phyloP scores from a whole-genome alignment of 306 rosid species.

The Vachellia collinsii region DNA sequence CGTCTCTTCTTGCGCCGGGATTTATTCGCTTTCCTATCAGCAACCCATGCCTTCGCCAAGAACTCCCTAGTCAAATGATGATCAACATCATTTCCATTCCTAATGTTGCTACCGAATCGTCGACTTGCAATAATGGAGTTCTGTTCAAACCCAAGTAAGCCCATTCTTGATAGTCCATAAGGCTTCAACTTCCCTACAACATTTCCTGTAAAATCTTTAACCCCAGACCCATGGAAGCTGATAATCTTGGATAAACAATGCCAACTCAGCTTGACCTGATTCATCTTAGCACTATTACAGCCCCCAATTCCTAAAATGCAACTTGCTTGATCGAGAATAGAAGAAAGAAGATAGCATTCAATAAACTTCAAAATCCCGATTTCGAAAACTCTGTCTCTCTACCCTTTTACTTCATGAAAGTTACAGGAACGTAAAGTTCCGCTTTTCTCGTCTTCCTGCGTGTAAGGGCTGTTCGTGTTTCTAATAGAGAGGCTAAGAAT shows the following conservation, averaged over 20 bases:
- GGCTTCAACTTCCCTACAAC: slow-evolving; percentile 12
- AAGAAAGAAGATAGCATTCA: not conserved
- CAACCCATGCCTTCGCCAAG: slow-evolving; percentile 63
- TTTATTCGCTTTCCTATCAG: slow-evolving; percentile 48
- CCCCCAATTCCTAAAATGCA: not conserved
- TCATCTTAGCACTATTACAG: slow-evolving; percentile 15
- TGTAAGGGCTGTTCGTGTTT: too few species aligned
- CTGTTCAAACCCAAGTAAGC: not conserved
- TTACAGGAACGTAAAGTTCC: not conserved
- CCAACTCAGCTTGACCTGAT: slow-evolving; percentile 36
- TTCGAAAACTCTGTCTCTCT: not conserved
- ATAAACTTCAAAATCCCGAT: not conserved
- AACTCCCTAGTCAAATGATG: slow-evolving; percentile 59
- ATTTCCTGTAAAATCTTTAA: slow-evolving; percentile 31
- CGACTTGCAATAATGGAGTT: slow-evolving; percentile 33
- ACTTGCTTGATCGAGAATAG: not conserved
- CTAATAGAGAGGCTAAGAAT: too few species aligned
- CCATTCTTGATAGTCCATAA: not conserved
- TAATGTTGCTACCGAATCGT: slow-evolving; percentile 45
- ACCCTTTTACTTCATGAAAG: not conserved
- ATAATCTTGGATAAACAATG: slow-evolving; percentile 28
- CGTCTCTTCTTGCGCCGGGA: slow-evolving; percentile 34
- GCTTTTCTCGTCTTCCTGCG: too few species aligned
- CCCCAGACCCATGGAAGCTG: slow-evolving; percentile 1
- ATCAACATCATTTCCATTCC: slow-evolving; percentile 33